A percentile compares a stretch with the other conserved stretches of the same genome.
phyloP scores from a whole-genome alignment of 352 stramenopile species.

The Phytophthora palmivora region DNA sequence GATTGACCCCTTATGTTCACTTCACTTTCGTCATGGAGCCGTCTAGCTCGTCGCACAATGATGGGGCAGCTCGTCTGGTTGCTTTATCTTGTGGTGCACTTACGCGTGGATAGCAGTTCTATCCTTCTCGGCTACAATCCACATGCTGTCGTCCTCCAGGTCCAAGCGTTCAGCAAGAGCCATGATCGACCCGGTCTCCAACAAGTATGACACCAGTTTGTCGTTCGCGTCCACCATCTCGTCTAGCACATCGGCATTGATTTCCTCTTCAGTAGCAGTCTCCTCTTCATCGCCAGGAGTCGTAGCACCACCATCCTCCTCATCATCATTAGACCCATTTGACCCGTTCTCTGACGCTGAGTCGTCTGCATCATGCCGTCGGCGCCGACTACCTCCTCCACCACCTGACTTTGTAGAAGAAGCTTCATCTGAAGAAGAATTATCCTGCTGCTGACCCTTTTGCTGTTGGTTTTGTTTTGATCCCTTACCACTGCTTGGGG shows the following conservation, averaged over 20 bases:
- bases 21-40: constrained; percentile 31
- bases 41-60: constrained; percentile 18
- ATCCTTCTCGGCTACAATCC: constrained; percentile 87
- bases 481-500: constrained; percentile 34
- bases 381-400: constrained; percentile 33
- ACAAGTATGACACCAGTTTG: constrained; percentile 84
- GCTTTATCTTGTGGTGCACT: constrained; percentile 23
- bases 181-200: constrained; percentile 89
- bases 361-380: constrained; percentile 63
- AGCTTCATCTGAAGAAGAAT: constrained; percentile 67
- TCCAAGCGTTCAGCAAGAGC: constrained; percentile 82
- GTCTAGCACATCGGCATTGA: constrained; percentile 71
- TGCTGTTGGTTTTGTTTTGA: constrained; percentile 45
- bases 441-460: constrained; percentile 49
- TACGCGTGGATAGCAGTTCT: constrained; percentile 84
- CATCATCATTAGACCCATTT: constrained; percentile 56
- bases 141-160: constrained; percentile 85
- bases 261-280: constrained; percentile 45
- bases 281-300: constrained; percentile 43
- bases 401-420: constrained; percentile 46
- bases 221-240: constrained; percentile 89
- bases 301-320: constrained; percentile 43
- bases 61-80: constrained; percentile 21
- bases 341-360: constrained; percentile 65
- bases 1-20: constrained; percentile 23